phyloP scores from a whole-genome alignment of 1,284 basidiomycete species.

The Ganoderma meredithae region DNA sequence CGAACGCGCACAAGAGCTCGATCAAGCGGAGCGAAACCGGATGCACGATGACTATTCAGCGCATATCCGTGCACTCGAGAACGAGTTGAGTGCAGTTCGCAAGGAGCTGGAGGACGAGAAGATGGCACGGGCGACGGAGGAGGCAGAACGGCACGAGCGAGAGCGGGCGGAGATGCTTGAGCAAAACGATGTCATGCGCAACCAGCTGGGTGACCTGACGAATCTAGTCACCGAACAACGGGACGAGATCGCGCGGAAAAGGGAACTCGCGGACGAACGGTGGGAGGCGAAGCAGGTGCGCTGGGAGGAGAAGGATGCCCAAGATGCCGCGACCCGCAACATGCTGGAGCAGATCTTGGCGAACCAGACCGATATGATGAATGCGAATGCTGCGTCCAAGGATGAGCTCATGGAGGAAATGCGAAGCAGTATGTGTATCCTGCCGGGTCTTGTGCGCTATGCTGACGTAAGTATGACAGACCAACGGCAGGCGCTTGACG shows the following conservation, averaged over 20 bases:
- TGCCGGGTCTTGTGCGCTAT: background rate
- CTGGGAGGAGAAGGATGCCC: constrained; percentile 60
- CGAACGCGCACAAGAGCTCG: constrained; percentile 53
- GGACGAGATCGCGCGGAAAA: constrained; percentile 63
- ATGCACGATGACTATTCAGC: constrained; percentile 59
- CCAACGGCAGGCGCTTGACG: constrained; percentile 30
- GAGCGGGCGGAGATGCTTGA: constrained; percentile 63
- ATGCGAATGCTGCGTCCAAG: constrained; percentile 59
- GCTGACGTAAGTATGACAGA: constrained; percentile 10
- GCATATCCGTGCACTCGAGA: constrained; percentile 65
- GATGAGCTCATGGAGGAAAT: constrained; percentile 41
- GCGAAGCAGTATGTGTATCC: constrained; percentile 21
- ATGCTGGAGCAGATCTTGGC: constrained; percentile 64
- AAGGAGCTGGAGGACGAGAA: constrained; percentile 64
- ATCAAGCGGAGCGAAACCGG: constrained; percentile 53
- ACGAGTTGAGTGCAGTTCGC: constrained; percentile 64
- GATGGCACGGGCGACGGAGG: constrained; percentile 61
- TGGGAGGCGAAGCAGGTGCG: constrained; percentile 64
- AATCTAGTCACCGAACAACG: constrained; percentile 71
- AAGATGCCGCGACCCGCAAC: constrained; percentile 59
- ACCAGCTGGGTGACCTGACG: constrained; percentile 71
- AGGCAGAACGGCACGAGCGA: constrained; percentile 64
- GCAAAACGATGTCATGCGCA: constrained; percentile 62
- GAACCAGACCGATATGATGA: constrained; percentile 55
- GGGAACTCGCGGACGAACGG: constrained; percentile 59